Base-by-base conservation (phyloP, 805 yeast genomes). In the Yamadazyma endophytica region DNA sequence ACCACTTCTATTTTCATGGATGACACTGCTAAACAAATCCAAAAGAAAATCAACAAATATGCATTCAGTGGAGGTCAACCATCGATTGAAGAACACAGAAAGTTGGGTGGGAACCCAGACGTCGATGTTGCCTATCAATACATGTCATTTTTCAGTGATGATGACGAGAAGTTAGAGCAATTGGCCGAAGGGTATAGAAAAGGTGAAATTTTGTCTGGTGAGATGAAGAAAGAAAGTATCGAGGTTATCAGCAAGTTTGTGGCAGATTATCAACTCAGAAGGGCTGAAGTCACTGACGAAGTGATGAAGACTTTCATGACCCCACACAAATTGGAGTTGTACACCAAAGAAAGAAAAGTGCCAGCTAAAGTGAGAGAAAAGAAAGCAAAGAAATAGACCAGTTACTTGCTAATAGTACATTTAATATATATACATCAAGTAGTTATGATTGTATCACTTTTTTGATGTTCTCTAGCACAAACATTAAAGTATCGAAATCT, bases 111-210 rank as follows among this genome's bases (percentile, higher is more conserved):
- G 51, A 73, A 92, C 54, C 94, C 96, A 28, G 97, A 90, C 43
- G 82, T 89, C 21, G 98, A 92, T 58, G 96, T 92, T 35, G 86
- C 98, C 2, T 92, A 68, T 66, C 97, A 92, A 64, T 92, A 92
- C 56, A 65, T 92, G 42, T 75, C 88, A 5, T 92, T 92, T 67
- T 89, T 92, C 72, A 64, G 77, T 29, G 85, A 87, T 44, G 97
- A 90, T 56, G 97, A 92, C 54, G 89, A 68, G 24, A 77, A 82
- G 49, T 70, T 92, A 49, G 69, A 68, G 33, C 61, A 70, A 28
- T 64, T 81, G 46, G 75, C 78, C 36, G 71, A 74, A 23, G 73
- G 70, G 24, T 92, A 92, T 64, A 77, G 68, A 54, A 61, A 68
- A 30, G 98, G 98, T 40, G 88, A 83, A 39, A 57, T 92, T 38